phyloP scores from a whole-genome alignment of 2,329 filamentous ascomycete species.

The Metarhizium robertsii region DNA sequence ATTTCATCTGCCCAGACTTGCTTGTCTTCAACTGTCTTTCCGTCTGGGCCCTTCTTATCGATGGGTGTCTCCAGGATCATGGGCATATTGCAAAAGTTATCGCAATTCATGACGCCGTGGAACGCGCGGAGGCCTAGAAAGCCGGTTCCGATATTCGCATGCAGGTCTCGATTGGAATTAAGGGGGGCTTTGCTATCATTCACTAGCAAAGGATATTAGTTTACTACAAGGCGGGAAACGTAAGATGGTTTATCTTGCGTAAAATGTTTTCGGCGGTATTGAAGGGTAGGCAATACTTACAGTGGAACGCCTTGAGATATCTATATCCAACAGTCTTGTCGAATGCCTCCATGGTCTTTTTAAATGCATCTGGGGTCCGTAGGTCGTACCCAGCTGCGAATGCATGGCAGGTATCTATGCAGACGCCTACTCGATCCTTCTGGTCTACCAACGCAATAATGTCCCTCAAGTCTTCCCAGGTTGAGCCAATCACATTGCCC shows the following conservation, averaged over 20 bases:
- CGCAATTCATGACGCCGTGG: conserved; percentile 81
- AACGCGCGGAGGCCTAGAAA: conserved; percentile 88
- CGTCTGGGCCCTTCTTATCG: conserved; percentile 56
- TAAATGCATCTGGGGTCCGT: conserved; percentile 63
- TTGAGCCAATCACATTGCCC: conserved; percentile 78
- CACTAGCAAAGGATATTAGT: conserved; percentile 29
- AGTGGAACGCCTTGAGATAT: conserved; percentile 77
- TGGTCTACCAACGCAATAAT: conserved; percentile 74
- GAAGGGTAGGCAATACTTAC: conserved; percentile 16
- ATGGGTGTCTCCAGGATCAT: conserved; percentile 97
- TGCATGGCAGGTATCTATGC: conserved; percentile 92
- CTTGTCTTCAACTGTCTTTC: conserved; percentile 66
- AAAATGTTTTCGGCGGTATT: neutral
- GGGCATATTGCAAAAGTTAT: conserved; percentile 65
- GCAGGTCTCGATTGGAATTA: conserved; percentile 72
- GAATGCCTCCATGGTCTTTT: conserved; percentile 64
- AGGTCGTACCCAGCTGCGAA: conserved; percentile 94
- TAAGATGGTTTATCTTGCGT: neutral
- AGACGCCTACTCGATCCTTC: conserved; percentile 81
- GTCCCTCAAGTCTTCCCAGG: conserved; percentile 76
- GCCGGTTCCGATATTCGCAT: conserved; percentile 93
- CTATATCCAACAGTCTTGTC: conserved; percentile 65
- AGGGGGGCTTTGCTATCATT: conserved; percentile 95
- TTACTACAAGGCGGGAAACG: neutral
- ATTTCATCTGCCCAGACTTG: conserved; percentile 88